Percentiles rank a stretch among this genome's conserved stretches.
phyloP scores from a whole-genome alignment of 805 yeast species.

The Candida oleophila region DNA sequence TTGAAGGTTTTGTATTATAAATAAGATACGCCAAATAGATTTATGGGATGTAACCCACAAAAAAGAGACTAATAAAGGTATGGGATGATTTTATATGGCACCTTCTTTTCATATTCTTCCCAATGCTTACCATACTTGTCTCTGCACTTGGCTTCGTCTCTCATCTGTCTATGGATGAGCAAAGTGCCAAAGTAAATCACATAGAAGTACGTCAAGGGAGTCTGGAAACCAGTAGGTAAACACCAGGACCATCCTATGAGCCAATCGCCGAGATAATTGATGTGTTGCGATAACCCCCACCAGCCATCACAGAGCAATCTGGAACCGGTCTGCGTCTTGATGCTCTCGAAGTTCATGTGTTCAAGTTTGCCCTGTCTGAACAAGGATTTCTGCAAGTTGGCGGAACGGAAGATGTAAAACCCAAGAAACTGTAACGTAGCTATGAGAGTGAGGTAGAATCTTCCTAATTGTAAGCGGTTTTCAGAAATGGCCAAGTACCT shows the following conservation, averaged over 20 bases:
- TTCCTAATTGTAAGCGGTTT: conserved; percentile 57
- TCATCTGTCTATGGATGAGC: conserved; percentile 79
- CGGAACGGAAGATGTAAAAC: conserved; percentile 75
- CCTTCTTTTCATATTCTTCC: conserved; percentile 75
- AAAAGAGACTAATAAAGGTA: conserved; percentile 80
- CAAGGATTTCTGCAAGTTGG: conserved; percentile 81
- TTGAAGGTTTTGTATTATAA: no score
- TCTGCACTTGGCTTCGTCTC: conserved; percentile 91
- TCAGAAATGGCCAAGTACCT: conserved; percentile 64
- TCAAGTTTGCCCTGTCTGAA: conserved; percentile 77
- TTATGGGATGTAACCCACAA: no score
- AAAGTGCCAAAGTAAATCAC: conserved; percentile 78
- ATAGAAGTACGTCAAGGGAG: conserved; percentile 86
- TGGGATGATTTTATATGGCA: conserved; percentile 90
- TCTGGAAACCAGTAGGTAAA: conserved; percentile 77
- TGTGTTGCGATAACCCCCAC: conserved; percentile 94
- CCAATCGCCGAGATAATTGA: conserved; percentile 96
- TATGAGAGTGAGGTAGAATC: conserved; percentile 36
- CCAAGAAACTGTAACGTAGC: conserved; percentile 57
- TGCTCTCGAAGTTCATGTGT: conserved; percentile 57
- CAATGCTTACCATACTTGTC: conserved; percentile 84
- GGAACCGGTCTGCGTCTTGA: conserved; percentile 74
- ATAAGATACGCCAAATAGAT: no score
- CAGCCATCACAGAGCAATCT: conserved; percentile 85
- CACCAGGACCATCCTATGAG: conserved; percentile 90